phyloP scores from a whole-genome alignment of 805 yeast species.

The Starmera amethionina region DNA sequence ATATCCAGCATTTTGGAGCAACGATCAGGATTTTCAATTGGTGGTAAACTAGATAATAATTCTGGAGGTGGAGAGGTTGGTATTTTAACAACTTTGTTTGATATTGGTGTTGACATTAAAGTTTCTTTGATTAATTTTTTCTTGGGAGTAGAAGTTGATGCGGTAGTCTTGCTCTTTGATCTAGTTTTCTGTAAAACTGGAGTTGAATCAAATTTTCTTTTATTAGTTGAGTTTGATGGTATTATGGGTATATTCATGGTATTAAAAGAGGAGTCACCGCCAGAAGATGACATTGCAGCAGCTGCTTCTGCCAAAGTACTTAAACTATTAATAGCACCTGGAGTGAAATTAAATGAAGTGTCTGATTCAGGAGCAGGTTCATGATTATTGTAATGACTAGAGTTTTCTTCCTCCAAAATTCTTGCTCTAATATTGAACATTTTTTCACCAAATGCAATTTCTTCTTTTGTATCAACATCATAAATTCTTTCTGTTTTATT shows the following conservation, averaged over 20 bases:
- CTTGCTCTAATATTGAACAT: conserved; percentile 27
- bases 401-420: conserved; percentile 21
- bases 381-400: conserved; percentile 1
- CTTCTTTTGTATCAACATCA: conserved; percentile 34
- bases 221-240: no score
- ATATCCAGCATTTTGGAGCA: conserved; percentile 8
- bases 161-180: no score
- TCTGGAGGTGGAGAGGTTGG: background rate
- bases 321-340: background rate
- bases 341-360: background rate
- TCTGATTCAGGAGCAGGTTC: background rate
- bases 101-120: background rate
- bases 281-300: background rate
- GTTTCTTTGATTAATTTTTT: background rate
- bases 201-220: no score
- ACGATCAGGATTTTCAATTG: conserved; percentile 15
- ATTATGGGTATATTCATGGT: no score
- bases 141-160: background rate
- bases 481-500: conserved; percentile 17
- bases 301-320: background rate
- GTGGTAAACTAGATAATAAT: conserved; percentile 1
- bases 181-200: no score
- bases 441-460: conserved; percentile 31
- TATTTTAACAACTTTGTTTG: background rate
- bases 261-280: background rate